Evolutionary conservation across 768 basidiomycete species (phyloP).

Genomic region (Agrocybe chaxingu): DNA sequence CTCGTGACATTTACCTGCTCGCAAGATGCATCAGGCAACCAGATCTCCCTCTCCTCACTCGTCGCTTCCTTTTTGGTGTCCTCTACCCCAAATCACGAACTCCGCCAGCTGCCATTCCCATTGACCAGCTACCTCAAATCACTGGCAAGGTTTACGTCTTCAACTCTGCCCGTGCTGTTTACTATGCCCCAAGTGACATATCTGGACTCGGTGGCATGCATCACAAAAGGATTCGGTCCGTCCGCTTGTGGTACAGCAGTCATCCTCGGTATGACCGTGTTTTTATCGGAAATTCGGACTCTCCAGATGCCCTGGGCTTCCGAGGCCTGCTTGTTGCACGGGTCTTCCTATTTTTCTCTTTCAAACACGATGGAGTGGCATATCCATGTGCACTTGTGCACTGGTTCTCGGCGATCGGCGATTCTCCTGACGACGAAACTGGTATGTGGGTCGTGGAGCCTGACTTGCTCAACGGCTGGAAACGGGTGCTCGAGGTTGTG

Average conservation of each 20-base stretch:
- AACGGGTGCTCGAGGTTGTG: conserved; percentile 13
- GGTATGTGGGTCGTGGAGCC: conserved; percentile 34
- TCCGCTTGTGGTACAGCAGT: conserved; percentile 23
- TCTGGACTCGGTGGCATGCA: conserved; percentile 26
- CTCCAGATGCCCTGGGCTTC: conserved; percentile 15
- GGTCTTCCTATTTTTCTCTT: conserved; percentile 25
- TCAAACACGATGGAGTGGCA: conserved; percentile 8
- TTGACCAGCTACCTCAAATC: conserved; percentile 6
- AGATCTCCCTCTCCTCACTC: not conserved
- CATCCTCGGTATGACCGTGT: conserved; percentile 26
- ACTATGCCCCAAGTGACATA: conserved; percentile 32
- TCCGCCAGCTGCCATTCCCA: not conserved
- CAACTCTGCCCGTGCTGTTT: conserved; percentile 25
- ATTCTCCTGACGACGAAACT: conserved; percentile 20
- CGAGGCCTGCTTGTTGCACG: conserved; percentile 23
- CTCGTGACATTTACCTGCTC: too few relatives aligned
- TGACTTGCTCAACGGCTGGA: conserved; percentile 11
- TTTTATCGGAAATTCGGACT: conserved; percentile 17
- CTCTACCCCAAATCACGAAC: not conserved
- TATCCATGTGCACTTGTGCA: conserved; percentile 29
- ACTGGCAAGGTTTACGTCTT: conserved; percentile 17
- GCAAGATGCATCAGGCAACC: too few relatives aligned
- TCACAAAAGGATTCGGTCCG: conserved; percentile 25
- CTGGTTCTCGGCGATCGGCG: conserved; percentile 21
- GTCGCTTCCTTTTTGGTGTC: conserved; percentile 4